A percentile compares a stretch with the other conserved stretches of the same genome.
These are phyloP conservation scores for Leptoxyphium fumago DNA, from an alignment of 2,329 filamentous ascomycete genomes.

Conservation along the genomic window DNA sequence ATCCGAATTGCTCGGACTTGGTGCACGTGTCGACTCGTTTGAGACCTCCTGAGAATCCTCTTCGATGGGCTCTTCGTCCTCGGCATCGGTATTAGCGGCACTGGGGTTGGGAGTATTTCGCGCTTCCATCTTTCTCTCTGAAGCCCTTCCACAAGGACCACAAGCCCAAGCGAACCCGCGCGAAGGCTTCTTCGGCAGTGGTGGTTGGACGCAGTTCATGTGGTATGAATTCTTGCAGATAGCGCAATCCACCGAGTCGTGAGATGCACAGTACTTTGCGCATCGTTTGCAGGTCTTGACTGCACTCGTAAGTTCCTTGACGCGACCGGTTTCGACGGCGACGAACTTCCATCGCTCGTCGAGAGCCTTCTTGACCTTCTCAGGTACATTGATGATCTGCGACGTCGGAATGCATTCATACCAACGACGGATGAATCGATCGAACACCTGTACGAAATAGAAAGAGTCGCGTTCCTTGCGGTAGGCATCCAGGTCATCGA, in stretches of 20 bases:
- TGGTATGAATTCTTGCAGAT: constrained; percentile 93
- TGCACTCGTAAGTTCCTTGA: constrained; percentile 89
- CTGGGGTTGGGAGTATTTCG: constrained; percentile 66
- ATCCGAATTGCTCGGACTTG: constrained; percentile 30
- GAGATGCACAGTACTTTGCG: constrained; percentile 77
- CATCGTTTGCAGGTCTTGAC: constrained; percentile 95
- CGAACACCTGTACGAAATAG: constrained; percentile 95
- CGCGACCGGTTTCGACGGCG: constrained; percentile 80
- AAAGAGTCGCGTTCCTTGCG: constrained; percentile 77
- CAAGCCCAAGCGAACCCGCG: constrained; percentile 97
- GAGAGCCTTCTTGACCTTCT: constrained; percentile 85
- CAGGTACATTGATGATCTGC: constrained; percentile 89
- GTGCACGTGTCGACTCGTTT: constrained; percentile 48
- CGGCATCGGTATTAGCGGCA: constrained; percentile 35
- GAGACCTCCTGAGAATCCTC: constrained; percentile 53
- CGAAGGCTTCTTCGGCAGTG: constrained; percentile 86
- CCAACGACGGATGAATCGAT: constrained; percentile 94
- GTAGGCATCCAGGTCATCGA: constrained; percentile 67
- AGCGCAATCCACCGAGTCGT: constrained; percentile 92
- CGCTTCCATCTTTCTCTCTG: constrained; percentile 82
- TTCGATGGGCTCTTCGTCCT: constrained; percentile 49
- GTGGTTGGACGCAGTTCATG: constrained; percentile 93
- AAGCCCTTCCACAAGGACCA: constrained; percentile 86
- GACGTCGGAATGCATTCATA: constrained; percentile 91
- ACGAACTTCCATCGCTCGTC: constrained; percentile 96